Evolutionary conservation across 1,284 basidiomycete species (phyloP), one percentile per base, ranked within the genome.

Genomic region (Farysia itapuensis): DNA sequence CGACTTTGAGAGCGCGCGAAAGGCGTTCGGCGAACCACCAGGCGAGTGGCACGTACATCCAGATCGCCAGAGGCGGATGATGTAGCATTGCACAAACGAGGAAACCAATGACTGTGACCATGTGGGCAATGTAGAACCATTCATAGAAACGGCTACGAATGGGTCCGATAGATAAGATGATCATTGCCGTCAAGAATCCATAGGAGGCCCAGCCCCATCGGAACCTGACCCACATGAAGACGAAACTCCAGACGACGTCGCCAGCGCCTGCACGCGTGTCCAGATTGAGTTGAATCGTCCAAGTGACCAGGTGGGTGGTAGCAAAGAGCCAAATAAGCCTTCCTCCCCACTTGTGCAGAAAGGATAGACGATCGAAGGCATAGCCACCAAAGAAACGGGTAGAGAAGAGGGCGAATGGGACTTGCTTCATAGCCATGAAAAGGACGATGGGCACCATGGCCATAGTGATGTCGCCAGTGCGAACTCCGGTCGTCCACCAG

Each of bases 391-490:
- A 80, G 53, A 83, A 83, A 0, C 84, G 82, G 19, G 86, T 79
- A n/a, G 88, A 84, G 65, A 90, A 84, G 33, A 90, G 69, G 37
- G 88, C 89, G 67, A 90, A 86, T 0, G 90, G 90, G 11, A 86
- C 85, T 4, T 86, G 81, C 75, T 90, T 91, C 74, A 91, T 81
- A 3, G 86, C 88, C 47, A 90, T 82, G 9, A 90, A 80, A 43
- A 91, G 80, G 43, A 84, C 84, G 14, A 91, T 81, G 0, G 89
- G 89, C 22, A 88, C 80, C 22, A 91, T 80, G 2, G 87, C 84
- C 68, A 89, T 90, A 2, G 87, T 84, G 45, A 90, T 85, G 50
- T 87, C 80, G 1, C 89, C 89, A 8, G 85, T 83, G 18, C 89
- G 81, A 22, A 83, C 84, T 14, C 85, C 86, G 0, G 84, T 80